Percentiles rank a stretch among this genome's conserved stretches.
Evolutionary conservation across 495 filamentous ascomycete genomes (phyloP).

Genomic region (Achaetomiella virescens): DNA sequence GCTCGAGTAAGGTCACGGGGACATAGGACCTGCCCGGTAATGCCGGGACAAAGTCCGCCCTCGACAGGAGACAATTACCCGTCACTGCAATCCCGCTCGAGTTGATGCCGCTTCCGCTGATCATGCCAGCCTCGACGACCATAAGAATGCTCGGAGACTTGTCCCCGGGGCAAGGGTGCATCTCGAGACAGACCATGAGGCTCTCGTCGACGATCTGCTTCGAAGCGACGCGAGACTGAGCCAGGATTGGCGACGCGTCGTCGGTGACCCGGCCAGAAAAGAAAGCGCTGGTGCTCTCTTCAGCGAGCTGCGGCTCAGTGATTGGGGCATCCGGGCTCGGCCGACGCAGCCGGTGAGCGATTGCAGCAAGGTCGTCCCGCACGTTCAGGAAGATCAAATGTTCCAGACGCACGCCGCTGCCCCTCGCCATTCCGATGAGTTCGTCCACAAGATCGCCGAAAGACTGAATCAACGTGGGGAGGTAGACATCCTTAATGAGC

Average conservation of each 20-base stretch:
- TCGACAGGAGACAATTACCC: constrained; percentile 20
- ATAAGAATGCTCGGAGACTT: constrained; percentile 19
- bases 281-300: constrained; percentile 6
- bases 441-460: neutral
- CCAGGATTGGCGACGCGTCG: neutral
- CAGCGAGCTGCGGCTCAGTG: neutral
- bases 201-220: constrained; percentile 10
- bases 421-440: neutral
- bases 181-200: constrained; percentile 24
- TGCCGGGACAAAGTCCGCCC: neutral
- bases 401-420: neutral
- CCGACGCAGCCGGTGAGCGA: neutral
- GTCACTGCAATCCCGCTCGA: constrained; percentile 18
- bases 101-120: constrained; percentile 28
- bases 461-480: neutral
- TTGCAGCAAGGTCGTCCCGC: neutral
- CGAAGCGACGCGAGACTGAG: constrained; percentile 4
- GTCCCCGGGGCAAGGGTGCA: constrained; percentile 18
- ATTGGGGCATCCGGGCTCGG: neutral
- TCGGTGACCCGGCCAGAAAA: neutral
- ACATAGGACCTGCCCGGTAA: neutral
- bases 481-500: neutral
- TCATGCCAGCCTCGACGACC: constrained; percentile 28
- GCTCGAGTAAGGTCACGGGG: neutral
- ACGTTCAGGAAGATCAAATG: neutral